Percentiles rank a stretch among this genome's conserved stretches.
phyloP scores from a whole-genome alignment of 345 rosid genomes.

The Orychophragmus violaceus region DNA sequence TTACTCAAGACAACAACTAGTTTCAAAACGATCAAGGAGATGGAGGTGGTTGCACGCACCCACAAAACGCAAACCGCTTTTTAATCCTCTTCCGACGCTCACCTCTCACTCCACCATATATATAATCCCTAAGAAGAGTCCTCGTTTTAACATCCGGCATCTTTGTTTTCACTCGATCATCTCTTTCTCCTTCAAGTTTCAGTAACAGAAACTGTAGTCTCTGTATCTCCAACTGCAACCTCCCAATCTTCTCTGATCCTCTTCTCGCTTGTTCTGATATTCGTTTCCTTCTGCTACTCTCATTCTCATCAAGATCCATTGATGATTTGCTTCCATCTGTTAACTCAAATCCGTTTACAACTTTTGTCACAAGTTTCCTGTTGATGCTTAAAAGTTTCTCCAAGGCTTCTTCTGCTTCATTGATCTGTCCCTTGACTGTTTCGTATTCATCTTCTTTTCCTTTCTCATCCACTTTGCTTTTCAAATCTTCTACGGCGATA shows the following conservation, averaged over 20 bases:
- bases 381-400: conserved; percentile 54
- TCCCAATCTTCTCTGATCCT: conserved; percentile 78
- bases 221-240: conserved; percentile 88
- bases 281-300: conserved; percentile 39
- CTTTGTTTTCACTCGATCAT: conserved; percentile 44
- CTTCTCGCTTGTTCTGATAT: conserved; percentile 71
- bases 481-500: conserved; percentile 70
- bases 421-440: conserved; percentile 65
- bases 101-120: conserved; percentile 54
- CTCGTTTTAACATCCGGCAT: conserved; percentile 47
- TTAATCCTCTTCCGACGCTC: conserved; percentile 43
- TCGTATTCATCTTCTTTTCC: conserved; percentile 64
- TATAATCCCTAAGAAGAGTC: conserved; percentile 72
- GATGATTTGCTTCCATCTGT: conserved; percentile 49
- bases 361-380: conserved; percentile 49
- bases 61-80: conserved; percentile 56
- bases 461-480: conserved; percentile 60
- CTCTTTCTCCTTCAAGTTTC: conserved; percentile 65
- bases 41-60: conserved; percentile 68
- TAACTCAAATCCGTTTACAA: conserved; percentile 38
- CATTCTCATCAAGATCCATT: conserved; percentile 42
- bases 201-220: conserved; percentile 67
- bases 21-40: conserved; percentile 21
- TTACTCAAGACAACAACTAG: conserved; percentile 1
- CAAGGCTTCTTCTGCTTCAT: conserved; percentile 69